Conservation (phyloP, 169 alveolate genomes). For the Babesia bovis region DNA sequence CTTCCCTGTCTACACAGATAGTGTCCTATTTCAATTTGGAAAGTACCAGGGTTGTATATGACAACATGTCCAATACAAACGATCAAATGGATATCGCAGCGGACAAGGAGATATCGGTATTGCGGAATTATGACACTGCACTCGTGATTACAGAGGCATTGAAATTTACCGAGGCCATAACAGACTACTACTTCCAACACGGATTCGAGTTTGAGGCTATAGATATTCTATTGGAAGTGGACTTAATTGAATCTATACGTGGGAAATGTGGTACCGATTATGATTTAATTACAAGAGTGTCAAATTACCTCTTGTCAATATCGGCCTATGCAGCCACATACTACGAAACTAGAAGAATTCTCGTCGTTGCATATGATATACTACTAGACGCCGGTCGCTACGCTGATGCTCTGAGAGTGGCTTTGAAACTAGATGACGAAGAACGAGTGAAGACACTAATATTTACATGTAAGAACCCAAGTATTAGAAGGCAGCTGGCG, state of each 20-base stretch:
- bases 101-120: slow-evolving; percentile 2
- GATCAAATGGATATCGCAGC: slow-evolving; percentile 19
- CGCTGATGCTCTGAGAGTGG: slow-evolving; percentile 55
- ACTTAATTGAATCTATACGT: slow-evolving; percentile 47
- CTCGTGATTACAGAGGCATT: slow-evolving; percentile 45
- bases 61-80: background rate
- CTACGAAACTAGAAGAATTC: slow-evolving; percentile 33
- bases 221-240: slow-evolving; percentile 61
- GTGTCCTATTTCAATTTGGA: slow-evolving; percentile 33
- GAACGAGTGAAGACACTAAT: slow-evolving; percentile 33
- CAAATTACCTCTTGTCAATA: slow-evolving; percentile 37
- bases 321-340: slow-evolving; percentile 53
- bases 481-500: slow-evolving; percentile 46
- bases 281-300: slow-evolving; percentile 54
- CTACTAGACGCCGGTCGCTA: slow-evolving; percentile 21
- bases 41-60: slow-evolving; percentile 29
- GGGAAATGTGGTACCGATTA: slow-evolving; percentile 51
- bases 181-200: slow-evolving; percentile 46
- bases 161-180: slow-evolving; percentile 40
- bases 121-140: slow-evolving; percentile 9
- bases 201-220: slow-evolving; percentile 66
- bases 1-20: slow-evolving; percentile 46
- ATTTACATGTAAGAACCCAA: slow-evolving; percentile 18
- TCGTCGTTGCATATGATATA: slow-evolving; percentile 42
- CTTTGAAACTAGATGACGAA: slow-evolving; percentile 50